Percentiles rank a stretch among this genome's conserved stretches.
These are phyloP conservation scores for Pseudopithomyces maydicus DNA, from an alignment of 2,329 filamentous ascomycete species.

Conservation along the genomic window DNA sequence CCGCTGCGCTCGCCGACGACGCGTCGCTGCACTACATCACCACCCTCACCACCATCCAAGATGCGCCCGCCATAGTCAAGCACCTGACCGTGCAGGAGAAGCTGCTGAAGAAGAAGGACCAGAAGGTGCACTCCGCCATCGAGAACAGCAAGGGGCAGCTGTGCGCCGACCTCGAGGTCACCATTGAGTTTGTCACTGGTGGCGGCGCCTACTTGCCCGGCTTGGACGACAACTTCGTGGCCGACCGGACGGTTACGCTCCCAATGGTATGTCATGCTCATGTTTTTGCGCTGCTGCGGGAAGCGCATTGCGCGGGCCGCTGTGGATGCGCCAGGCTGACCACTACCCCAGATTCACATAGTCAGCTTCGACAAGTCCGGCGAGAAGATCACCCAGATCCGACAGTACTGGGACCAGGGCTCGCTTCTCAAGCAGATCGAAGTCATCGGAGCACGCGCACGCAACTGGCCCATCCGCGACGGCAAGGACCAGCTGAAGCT, in stretches of 20 bases:
- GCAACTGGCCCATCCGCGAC: constrained; percentile 94
- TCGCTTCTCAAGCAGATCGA: constrained; percentile 91
- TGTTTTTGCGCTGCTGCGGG: neutral
- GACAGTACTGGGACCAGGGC: constrained; percentile 93
- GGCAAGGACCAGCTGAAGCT: constrained; percentile 81
- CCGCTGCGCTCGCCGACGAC: constrained; percentile 50
- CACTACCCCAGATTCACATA: constrained; percentile 65
- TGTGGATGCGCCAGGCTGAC: constrained; percentile 15
- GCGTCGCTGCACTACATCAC: constrained; percentile 78
- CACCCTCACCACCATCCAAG: constrained; percentile 75
- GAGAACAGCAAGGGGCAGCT: constrained; percentile 70
- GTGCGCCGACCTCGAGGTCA: constrained; percentile 79
- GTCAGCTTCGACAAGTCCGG: constrained; percentile 75
- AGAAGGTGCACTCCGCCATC: constrained; percentile 75
- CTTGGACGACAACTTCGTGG: constrained; percentile 91
- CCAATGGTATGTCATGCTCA: constrained; percentile 69
- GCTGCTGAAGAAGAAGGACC: constrained; percentile 80
- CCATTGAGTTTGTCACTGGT: constrained; percentile 77
- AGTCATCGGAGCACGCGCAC: constrained; percentile 85
- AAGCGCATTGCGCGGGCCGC: neutral
- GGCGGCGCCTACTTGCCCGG: constrained; percentile 87
- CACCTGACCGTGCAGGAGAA: constrained; percentile 74
- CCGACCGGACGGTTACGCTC: constrained; percentile 78
- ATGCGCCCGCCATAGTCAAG: constrained; percentile 77
- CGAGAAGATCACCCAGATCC: constrained; percentile 83